Evolutionary conservation across 1,139 yeast species (phyloP).

Genomic region (Tardiomyces depauwii): DNA sequence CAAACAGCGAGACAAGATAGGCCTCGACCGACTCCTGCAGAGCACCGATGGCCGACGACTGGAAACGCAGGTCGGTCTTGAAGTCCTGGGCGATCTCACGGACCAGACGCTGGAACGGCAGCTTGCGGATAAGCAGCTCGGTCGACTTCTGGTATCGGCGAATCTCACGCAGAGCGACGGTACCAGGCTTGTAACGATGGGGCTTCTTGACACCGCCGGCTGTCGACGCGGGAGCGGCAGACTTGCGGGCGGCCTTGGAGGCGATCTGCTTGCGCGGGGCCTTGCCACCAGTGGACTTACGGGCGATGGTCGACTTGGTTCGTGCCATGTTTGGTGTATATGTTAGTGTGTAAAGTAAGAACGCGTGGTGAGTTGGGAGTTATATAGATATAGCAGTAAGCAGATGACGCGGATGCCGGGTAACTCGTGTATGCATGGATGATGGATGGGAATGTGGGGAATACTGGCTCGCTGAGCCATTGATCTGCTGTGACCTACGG

Average conservation of each 20-base stretch:
- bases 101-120: conserved; percentile 97
- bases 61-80: conserved; percentile 97
- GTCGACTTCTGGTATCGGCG: conserved; percentile 99
- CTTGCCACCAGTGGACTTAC: conserved; percentile 99
- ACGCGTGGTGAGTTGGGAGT: no score
- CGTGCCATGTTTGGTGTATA: conserved; percentile 62
- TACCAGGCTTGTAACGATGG: conserved; percentile 99
- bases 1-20: conserved; percentile 79
- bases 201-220: conserved; percentile 99
- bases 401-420: no score
- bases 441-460: no score
- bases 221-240: conserved; percentile 64
- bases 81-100: conserved; percentile 97
- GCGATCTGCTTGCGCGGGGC: conserved; percentile 99
- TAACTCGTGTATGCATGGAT: no score
- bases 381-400: no score
- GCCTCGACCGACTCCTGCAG: conserved; percentile 99
- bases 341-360: no score
- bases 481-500: no score
- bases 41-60: conserved; percentile 98
- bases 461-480: no score
- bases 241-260: conserved; percentile 98
- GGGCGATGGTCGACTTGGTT: conserved; percentile 90
- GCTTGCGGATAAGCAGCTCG: conserved; percentile 92
- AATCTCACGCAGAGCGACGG: conserved; percentile 98